A percentile compares a stretch with the other conserved stretches of the same genome.
These are phyloP conservation scores for Bipolaris cookei DNA, from an alignment of 2,329 filamentous ascomycete species.

Conservation along the genomic window DNA sequence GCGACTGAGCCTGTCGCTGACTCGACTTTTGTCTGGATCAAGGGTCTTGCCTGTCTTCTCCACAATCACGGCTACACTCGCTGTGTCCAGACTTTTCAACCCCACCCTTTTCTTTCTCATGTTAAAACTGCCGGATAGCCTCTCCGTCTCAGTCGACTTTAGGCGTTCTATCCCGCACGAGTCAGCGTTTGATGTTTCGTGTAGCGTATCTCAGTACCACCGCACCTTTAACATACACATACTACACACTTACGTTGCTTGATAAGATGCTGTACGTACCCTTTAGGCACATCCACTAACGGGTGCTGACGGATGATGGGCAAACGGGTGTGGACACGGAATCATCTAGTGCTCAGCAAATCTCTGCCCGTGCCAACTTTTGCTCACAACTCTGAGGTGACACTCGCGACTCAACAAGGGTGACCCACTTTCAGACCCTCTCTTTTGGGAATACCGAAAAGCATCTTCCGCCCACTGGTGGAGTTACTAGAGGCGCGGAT, in stretches of 20 bases:
- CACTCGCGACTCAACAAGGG: conserved; percentile 19
- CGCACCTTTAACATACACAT: background rate
- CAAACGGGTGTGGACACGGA: conserved; percentile 23
- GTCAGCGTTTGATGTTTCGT: conserved; percentile 4
- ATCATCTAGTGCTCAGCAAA: conserved; percentile 19
- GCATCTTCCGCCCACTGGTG: conserved; percentile 11
- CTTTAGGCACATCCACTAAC: conserved; percentile 4
- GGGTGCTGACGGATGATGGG: conserved; percentile 16
- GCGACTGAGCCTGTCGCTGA: conserved; percentile 24
- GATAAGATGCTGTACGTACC: background rate
- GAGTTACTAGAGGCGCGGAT: conserved; percentile 10
- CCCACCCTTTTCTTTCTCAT: conserved; percentile 21
- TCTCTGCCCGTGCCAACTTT: conserved; percentile 16
- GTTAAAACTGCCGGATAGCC: conserved; percentile 8
- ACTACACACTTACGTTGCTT: background rate
- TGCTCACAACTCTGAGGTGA: conserved; percentile 16
- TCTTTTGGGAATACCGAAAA: conserved; percentile 5
- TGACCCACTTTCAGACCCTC: conserved; percentile 15
- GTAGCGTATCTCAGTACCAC: background rate
- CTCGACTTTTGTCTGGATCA: conserved; percentile 14
- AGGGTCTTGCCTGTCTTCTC: conserved; percentile 30
- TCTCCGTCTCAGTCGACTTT: conserved; percentile 7
- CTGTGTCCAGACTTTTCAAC: conserved; percentile 22
- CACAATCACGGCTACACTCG: conserved; percentile 20
- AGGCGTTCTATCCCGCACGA: conserved; percentile 14